phyloP scores from a whole-genome alignment of 2,329 filamentous ascomycete species.

The Aspergillus phoenicis region DNA sequence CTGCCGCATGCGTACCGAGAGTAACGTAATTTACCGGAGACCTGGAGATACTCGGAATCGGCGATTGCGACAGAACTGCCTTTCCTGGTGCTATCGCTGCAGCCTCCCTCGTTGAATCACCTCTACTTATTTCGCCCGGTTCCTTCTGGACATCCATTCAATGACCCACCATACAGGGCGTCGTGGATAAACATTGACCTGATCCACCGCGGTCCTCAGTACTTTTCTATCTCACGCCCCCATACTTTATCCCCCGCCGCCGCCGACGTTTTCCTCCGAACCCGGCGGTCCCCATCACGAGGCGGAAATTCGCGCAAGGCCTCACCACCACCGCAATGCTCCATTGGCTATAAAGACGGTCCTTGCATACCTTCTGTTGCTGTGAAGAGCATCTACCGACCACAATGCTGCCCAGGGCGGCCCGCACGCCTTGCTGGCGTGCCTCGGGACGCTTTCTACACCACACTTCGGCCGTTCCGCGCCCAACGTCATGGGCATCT shows the following conservation, averaged over 20 bases:
- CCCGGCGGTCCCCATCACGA: slow-evolving; percentile 35
- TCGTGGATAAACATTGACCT: slow-evolving; percentile 3
- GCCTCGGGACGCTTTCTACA: slow-evolving; percentile 31
- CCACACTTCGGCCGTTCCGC: slow-evolving; percentile 29
- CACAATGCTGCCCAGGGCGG: slow-evolving; percentile 43
- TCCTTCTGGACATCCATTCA: not conserved
- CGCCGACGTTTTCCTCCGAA: slow-evolving; percentile 36
- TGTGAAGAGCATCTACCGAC: slow-evolving; percentile 16
- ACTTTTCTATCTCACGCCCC: not conserved
- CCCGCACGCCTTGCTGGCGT: slow-evolving; percentile 38
- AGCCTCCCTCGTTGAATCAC: not conserved
- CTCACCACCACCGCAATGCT: slow-evolving; percentile 26
- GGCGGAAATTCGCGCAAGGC: slow-evolving; percentile 22
- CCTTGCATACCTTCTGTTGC: not conserved
- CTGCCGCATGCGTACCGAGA: slow-evolving; percentile 1
- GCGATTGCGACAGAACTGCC: slow-evolving; percentile 31
- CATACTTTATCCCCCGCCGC: slow-evolving; percentile 15
- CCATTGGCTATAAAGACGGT: slow-evolving; percentile 20
- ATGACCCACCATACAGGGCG: not conserved
- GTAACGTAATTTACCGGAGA: slow-evolving; percentile 8
- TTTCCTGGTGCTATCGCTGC: slow-evolving; percentile 11
- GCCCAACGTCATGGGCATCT: slow-evolving; percentile 25
- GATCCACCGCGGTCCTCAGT: slow-evolving; percentile 5
- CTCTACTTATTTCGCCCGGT: not conserved
- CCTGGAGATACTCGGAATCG: slow-evolving; percentile 2